Evolutionary conservation across 2,329 filamentous ascomycete species (phyloP).

Genomic region (Penicillium olsonii): DNA sequence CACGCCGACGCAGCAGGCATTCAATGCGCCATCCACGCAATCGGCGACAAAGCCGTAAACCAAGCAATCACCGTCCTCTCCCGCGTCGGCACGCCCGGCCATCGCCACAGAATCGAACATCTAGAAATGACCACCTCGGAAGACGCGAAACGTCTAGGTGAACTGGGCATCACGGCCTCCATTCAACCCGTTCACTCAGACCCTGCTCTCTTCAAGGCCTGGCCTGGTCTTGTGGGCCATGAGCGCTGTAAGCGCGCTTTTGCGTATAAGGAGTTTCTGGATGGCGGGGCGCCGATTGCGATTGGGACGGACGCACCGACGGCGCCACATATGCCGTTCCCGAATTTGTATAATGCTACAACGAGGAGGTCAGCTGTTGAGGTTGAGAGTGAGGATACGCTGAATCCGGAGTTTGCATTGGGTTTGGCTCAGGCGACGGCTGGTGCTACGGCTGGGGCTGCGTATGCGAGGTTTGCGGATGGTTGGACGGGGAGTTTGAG

Average conservation of each 20-base stretch:
- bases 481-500: conserved; percentile 43
- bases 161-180: conserved; percentile 48
- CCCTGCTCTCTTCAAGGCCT: conserved; percentile 50
- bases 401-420: conserved; percentile 48
- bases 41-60: conserved; percentile 51
- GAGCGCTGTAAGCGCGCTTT: conserved; percentile 52
- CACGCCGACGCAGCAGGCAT: conserved; percentile 47
- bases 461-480: conserved; percentile 51
- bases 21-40: conserved; percentile 55
- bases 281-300: conserved; percentile 48
- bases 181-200: conserved; percentile 44
- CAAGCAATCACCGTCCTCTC: conserved; percentile 51
- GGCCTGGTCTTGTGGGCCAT: conserved; percentile 48
- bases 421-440: conserved; percentile 45
- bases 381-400: conserved; percentile 38
- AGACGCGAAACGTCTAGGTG: conserved; percentile 50
- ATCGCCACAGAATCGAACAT: conserved; percentile 54
- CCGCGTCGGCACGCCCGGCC: conserved; percentile 39
- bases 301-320: conserved; percentile 54
- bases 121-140: conserved; percentile 51
- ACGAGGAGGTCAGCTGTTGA: conserved; percentile 49
- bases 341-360: conserved; percentile 53
- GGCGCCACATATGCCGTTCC: conserved; percentile 47
- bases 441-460: conserved; percentile 48
- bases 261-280: conserved; percentile 52